These are phyloP conservation scores for Puccinia coronata DNA, from an alignment of 1,284 basidiomycete genomes.

Conservation along the genomic window DNA sequence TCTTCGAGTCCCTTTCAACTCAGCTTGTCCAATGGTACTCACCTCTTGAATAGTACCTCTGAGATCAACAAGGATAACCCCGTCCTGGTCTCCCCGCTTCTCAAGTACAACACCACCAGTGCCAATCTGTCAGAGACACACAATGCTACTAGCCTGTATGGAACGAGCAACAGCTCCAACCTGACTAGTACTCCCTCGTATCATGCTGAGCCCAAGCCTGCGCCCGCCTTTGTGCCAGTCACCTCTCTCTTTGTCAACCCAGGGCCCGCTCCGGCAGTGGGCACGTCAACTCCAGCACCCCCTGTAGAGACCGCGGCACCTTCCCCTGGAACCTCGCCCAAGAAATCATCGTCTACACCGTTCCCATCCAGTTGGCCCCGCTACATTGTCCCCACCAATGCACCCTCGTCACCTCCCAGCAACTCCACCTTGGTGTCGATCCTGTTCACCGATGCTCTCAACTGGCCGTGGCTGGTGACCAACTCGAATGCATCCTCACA, in stretches of 20 bases:
- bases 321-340: neutral
- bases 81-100: neutral
- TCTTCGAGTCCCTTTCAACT: neutral
- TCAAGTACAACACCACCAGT: neutral
- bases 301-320: neutral
- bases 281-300: neutral
- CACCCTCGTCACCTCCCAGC: neutral
- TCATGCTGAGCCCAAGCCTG: neutral
- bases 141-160: neutral
- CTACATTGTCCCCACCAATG: constrained; percentile 37
- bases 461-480: constrained; percentile 53
- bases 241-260: constrained; percentile 28
- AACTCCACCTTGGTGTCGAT: constrained; percentile 52
- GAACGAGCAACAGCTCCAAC: neutral
- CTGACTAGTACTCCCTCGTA: neutral
- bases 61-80: neutral
- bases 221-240: constrained; percentile 32
- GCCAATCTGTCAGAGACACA: neutral
- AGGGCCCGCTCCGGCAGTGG: neutral
- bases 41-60: neutral
- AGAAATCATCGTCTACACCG: neutral
- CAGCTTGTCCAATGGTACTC: neutral
- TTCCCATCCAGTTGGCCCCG: constrained; percentile 41
- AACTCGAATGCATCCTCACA: constrained; percentile 54
- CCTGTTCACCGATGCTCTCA: constrained; percentile 52